A percentile compares a stretch with the other conserved stretches of the same genome.
Evolutionary conservation across 73 alveolate species (phyloP).

Genomic region (Paraurostyla sp.): DNA sequence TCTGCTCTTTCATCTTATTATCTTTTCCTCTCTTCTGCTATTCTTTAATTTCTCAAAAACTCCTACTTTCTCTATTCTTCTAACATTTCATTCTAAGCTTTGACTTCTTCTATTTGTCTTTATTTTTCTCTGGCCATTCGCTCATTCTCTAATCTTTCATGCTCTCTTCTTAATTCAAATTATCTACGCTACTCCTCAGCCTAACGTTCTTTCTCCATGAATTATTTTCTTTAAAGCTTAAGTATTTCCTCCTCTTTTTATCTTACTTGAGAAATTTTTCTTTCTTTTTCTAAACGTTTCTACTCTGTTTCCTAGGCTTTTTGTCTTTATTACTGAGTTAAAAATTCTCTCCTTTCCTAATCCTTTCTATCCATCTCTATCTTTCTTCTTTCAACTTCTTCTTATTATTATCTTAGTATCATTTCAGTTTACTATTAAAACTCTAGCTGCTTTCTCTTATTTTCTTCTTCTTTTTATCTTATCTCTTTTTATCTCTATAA

Average conservation of each 20-base stretch:
- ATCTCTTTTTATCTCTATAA: constrained; percentile 45
- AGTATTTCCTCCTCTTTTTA: constrained; percentile 35
- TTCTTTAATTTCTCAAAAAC: constrained; percentile 11
- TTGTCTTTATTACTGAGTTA: constrained; percentile 11
- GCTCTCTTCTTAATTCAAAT: constrained; percentile 63
- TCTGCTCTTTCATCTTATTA: constrained; percentile 45
- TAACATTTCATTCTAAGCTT: neutral
- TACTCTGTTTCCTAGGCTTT: constrained; percentile 4
- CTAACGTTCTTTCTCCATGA: constrained; percentile 50
- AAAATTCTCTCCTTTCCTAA: constrained; percentile 31
- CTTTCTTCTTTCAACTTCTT: constrained; percentile 16
- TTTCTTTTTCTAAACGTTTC: constrained; percentile 59
- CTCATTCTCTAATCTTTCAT: constrained; percentile 12
- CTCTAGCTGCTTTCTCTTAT: constrained; percentile 41
- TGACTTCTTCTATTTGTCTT: constrained; percentile 53
- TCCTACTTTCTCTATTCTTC: constrained; percentile 62
- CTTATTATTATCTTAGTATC: constrained; percentile 18
- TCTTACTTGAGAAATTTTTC: constrained; percentile 48
- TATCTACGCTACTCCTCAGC: constrained; percentile 53
- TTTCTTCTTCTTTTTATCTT: constrained; percentile 49
- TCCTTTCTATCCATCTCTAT: constrained; percentile 61
- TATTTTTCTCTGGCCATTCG: constrained; percentile 48
- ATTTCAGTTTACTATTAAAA: constrained; percentile 45
- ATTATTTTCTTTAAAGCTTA: neutral
- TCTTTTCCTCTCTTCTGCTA: constrained; percentile 68